A percentile compares a stretch with the other conserved stretches of the same genome.
phyloP scores from a whole-genome alignment of 306 rosid species.

The Dryas drummondii region DNA sequence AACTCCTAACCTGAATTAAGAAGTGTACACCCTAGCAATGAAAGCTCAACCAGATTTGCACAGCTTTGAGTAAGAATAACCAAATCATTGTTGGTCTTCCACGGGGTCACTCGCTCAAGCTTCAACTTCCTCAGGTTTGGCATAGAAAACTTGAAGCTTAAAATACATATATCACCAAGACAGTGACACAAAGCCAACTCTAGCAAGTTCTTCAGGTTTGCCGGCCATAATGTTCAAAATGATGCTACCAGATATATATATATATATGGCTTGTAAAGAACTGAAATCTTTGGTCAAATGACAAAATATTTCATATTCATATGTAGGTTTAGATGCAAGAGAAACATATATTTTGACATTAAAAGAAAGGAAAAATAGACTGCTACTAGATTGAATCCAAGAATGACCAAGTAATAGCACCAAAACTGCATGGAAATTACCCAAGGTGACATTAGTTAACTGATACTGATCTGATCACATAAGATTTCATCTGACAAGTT shows the following conservation, averaged over 20 bases:
- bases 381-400: slow-evolving; percentile 9
- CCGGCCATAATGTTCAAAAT: slow-evolving; percentile 38
- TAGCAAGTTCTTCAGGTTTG: slow-evolving; percentile 55
- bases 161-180: slow-evolving; percentile 71
- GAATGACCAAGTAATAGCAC: slow-evolving; percentile 16
- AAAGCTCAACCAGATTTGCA: slow-evolving; percentile 64
- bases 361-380: slow-evolving; percentile 2
- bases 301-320: slow-evolving; percentile 11
- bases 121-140: slow-evolving; percentile 58
- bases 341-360: slow-evolving; percentile 1
- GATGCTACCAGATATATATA: slow-evolving; percentile 52
- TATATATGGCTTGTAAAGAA: slow-evolving; percentile 66
- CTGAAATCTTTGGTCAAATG: slow-evolving; percentile 19
- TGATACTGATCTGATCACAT: neutral
- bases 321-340: slow-evolving; percentile 17
- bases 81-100: slow-evolving; percentile 76
- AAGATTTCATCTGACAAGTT: neutral
- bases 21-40: slow-evolving; percentile 63
- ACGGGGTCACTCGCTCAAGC: slow-evolving; percentile 76
- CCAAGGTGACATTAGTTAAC: neutral
- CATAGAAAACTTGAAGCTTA: slow-evolving; percentile 53
- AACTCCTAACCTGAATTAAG: slow-evolving; percentile 64
- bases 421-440: neutral
- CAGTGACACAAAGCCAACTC: slow-evolving; percentile 71
- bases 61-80: slow-evolving; percentile 55